Conservation (phyloP, 2,329 filamentous ascomycete species). For the Cylindrodendrum hubeiense region DNA sequence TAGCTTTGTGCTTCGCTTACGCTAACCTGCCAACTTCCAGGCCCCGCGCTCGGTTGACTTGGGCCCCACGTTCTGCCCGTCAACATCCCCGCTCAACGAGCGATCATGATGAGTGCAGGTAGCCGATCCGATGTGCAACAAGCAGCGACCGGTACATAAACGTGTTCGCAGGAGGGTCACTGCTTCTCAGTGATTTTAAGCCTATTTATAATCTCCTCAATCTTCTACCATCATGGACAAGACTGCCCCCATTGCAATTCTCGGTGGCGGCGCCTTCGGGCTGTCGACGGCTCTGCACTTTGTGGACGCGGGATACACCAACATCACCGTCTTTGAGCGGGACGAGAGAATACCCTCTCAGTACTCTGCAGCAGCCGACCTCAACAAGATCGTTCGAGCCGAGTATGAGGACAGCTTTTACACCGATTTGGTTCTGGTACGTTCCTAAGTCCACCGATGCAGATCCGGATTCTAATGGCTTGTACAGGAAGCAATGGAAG, state of each 20-base stretch:
- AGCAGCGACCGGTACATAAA: neutral
- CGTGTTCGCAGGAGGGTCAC: neutral
- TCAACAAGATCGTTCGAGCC: conserved; percentile 29
- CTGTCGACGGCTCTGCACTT: conserved; percentile 24
- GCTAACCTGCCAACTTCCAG: neutral
- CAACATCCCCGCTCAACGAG: neutral
- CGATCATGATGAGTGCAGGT: neutral
- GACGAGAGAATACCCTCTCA: conserved; percentile 20
- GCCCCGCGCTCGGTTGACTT: neutral
- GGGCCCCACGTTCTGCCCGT: neutral
- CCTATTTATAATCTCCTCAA: neutral
- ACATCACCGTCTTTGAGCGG: conserved; percentile 25
- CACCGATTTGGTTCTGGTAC: conserved; percentile 21
- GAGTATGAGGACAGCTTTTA: conserved; percentile 28
- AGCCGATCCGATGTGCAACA: neutral
- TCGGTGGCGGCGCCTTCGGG: conserved; percentile 24
- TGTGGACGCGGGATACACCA: conserved; percentile 14
- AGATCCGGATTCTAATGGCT: neutral
- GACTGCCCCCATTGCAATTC: conserved; percentile 5
- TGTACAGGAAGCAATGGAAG: conserved; percentile 18
- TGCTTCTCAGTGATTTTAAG: neutral
- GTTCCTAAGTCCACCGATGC: neutral
- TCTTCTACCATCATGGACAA: neutral
- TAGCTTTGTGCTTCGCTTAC: neutral
- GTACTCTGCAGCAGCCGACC: conserved; percentile 23